Conservation (phyloP, 441 rosid species). For the Dalechampia spathulata region DNA sequence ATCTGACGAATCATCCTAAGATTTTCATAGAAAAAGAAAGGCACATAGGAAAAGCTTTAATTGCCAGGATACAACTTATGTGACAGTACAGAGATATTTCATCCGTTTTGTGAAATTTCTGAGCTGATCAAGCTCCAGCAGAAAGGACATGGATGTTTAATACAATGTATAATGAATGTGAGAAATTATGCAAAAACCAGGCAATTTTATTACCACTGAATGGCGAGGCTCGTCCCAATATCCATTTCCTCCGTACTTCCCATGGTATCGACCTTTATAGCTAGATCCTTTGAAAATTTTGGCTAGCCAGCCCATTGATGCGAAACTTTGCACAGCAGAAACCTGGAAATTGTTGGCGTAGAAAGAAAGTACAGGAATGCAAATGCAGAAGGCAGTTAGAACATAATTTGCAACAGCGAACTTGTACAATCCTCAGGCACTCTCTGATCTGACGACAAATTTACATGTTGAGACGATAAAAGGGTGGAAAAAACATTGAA, state of each 20-base stretch:
- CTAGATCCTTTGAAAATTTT: conserved; percentile 59
- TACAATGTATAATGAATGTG: background rate
- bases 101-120: conserved; percentile 7
- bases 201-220: conserved; percentile 41
- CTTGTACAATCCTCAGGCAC: too few species aligned
- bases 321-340: conserved; percentile 1
- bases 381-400: background rate
- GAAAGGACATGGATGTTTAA: conserved; percentile 1
- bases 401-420: too few species aligned
- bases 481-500: too few species aligned
- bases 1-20: conserved; percentile 43
- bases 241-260: conserved; percentile 24
- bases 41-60: background rate
- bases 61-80: background rate
- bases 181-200: background rate
- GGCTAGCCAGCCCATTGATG: conserved; percentile 65
- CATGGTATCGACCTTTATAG: conserved; percentile 39
- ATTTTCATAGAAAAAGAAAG: conserved; percentile 2
- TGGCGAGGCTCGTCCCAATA: conserved; percentile 40
- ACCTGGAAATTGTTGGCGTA: conserved; percentile 23
- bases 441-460: too few species aligned
- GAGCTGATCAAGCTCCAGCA: conserved; percentile 6
- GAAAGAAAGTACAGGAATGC: conserved; percentile 8
- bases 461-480: too few species aligned
- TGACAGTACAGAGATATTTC: conserved; percentile 6